Conservation (phyloP, 2,329 filamentous ascomycete species). For the Xylaria sp. region DNA sequence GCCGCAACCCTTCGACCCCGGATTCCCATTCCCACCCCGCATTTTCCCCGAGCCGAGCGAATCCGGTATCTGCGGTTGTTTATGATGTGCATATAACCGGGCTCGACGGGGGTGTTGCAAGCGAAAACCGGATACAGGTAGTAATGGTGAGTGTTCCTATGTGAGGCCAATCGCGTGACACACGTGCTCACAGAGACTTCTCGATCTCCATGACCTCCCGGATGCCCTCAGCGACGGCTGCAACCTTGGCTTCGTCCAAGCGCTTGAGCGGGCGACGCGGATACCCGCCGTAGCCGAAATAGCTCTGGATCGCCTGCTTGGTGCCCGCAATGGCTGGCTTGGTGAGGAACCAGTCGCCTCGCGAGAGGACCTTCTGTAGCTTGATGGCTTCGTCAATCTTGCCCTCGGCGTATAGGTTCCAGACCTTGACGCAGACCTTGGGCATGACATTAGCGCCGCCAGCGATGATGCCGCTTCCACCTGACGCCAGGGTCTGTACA, state of each 20-base stretch:
- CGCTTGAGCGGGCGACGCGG: conserved; percentile 78
- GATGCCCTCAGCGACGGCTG: conserved; percentile 65
- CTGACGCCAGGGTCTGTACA: conserved; percentile 80
- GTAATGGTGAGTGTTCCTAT: not conserved
- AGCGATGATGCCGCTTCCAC: conserved; percentile 85
- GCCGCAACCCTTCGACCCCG: conserved; percentile 44
- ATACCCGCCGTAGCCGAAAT: conserved; percentile 83
- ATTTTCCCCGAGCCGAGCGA: conserved; percentile 43
- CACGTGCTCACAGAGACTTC: conserved; percentile 60
- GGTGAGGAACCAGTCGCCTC: conserved; percentile 84
- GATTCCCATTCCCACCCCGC: conserved; percentile 42
- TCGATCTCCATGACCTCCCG: conserved; percentile 75
- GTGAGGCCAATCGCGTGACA: conserved; percentile 20
- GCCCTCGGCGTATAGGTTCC: conserved; percentile 78
- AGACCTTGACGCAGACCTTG: conserved; percentile 81
- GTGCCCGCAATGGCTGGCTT: conserved; percentile 88
- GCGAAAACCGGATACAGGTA: not conserved
- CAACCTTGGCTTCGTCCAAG: conserved; percentile 66
- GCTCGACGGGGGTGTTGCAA: not conserved
- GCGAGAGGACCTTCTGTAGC: conserved; percentile 80
- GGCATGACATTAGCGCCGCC: conserved; percentile 88
- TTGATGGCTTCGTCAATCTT: conserved; percentile 79
- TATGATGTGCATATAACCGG: conserved; percentile 41
- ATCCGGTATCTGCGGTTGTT: conserved; percentile 42
- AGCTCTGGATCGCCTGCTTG: conserved; percentile 82